phyloP scores from a whole-genome alignment of 345 rosid species.

The Bretschneidera sinensis region DNA sequence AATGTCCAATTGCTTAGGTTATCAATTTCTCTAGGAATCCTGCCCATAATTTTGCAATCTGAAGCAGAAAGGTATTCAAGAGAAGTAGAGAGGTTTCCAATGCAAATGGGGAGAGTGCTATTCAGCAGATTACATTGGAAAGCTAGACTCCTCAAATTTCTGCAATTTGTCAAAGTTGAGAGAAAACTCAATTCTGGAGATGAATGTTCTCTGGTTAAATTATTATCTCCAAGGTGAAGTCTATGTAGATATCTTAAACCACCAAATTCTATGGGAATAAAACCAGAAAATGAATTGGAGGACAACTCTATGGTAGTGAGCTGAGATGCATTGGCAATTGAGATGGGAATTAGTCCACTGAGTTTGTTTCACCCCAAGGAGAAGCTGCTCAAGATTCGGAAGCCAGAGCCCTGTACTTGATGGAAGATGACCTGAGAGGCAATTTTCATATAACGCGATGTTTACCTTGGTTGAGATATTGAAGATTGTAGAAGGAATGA shows the following conservation, averaged over 20 bases:
- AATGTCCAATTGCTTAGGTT: background rate
- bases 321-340: conserved; percentile 20
- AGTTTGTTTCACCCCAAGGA: no score
- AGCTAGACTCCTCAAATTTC: background rate
- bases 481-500: no score
- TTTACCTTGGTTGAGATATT: no score
- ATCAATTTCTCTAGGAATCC: background rate
- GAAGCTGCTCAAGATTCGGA: no score
- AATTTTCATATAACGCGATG: no score
- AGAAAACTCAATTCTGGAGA: conserved; percentile 8
- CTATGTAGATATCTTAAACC: background rate
- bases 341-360: no score
- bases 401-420: no score
- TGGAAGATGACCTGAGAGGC: no score
- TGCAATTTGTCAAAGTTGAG: conserved; percentile 15
- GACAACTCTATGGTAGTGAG: conserved; percentile 9
- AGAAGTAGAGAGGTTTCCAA: conserved; percentile 2
- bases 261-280: conserved; percentile 10
- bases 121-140: background rate
- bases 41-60: background rate
- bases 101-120: background rate
- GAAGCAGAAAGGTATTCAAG: background rate
- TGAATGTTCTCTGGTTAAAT: background rate
- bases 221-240: background rate
- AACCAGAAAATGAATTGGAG: conserved; percentile 16